Evolutionary conservation across 768 basidiomycete species (phyloP), one percentile per base, ranked within the genome.

Genomic region (Terana coerulea): DNA sequence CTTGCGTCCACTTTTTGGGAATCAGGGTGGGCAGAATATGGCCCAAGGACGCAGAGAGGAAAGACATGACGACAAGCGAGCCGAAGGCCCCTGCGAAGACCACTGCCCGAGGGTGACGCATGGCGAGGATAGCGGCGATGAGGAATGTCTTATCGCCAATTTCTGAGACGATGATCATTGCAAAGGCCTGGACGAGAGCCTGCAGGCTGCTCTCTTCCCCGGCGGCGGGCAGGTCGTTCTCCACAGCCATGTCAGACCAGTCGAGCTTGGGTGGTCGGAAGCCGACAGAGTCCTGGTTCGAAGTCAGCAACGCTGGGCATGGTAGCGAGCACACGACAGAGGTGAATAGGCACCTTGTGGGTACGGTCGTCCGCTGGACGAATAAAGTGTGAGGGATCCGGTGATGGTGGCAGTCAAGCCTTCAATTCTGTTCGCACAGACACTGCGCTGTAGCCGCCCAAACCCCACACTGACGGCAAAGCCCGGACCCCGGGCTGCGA

Each of bases 81-180:
- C 80, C 77, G 59, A 98, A 86, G 1, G 97, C 95, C 28, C 95
- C 97, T 0, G 75, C 75, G 64, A 98, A 98, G 53, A 99, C 93
- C 51, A 84, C 70, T 37, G 86, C 59, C 19, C 95, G 85, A 1
- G 93, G 86, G 65, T 97, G 93, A 6, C 92, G 86, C 84, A 94
- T 94, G 10, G 95, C 93, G 61, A 81, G 88, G 63, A 84, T 91
- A 72, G 95, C 92, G 43, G 95, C 86, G 30, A 88, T 86, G 57
- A 88, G 74, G 63, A 88, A 88, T 0, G 95, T 98, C 68, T 98
- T 97, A 82, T 98, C 95, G 21, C 95, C 95, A 36, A 95, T 87
- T 75, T 94, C 91, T 2, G 91, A 92, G 64, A 88, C 76, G 29
- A 98, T 86, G 61, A 97, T 98, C 85, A 95, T 93, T 55, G 78